Base-by-base conservation (phyloP, 2,329 filamentous ascomycete species). In the Trichoderma sp. region DNA sequence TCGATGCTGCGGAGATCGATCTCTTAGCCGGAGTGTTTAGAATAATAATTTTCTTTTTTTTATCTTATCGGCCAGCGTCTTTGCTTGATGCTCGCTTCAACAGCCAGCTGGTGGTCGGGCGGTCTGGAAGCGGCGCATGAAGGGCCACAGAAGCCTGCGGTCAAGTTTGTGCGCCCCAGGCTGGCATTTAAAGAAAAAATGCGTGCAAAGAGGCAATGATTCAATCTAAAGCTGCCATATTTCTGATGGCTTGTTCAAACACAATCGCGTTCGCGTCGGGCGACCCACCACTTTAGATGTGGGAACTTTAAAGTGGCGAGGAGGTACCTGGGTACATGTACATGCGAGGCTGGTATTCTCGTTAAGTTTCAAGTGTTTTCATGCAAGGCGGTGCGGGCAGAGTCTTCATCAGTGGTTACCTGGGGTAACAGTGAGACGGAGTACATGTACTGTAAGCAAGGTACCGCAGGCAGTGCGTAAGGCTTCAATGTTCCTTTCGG, bases 201-300 rank as follows among this genome's bases (percentile, higher is more conserved):
- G 66, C 66, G 56, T 62, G 21, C 67, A 41, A 31, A 53, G 24
- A 67, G 63, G 31, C 62, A 67, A 60, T 74, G 62, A 67, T 60
- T 67, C 56, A 74, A 67, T 74, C 71, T n/a, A 74, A 56, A 60
- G 35, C 53, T 45, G 63, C 63, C 63, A 66, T 72, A 64, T 50
- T 72, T 72, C 69, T 31, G 59, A 62, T 53, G 71, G 62, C 63
- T 74, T 74, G 71, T 33, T 64, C 60, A 63, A 35, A 74, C 45
- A 60, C 62, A 66, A 74, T 74, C 71, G 71, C 71, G 71, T 67
- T 74, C 71, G 71, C 71, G 71, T 74, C 63, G 56, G 69, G 27
- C 53, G 62, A 66, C 62, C 71, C 71, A 74, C 71, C 71, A 74
- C 71, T 74, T 74, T 67, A 74, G 63, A 67, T 45, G 63, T 56